Percentiles rank a stretch among this genome's conserved stretches.
These are phyloP conservation scores for Colletotrichum phormii DNA, from an alignment of 2,329 filamentous ascomycete species.

Conservation along the genomic window DNA sequence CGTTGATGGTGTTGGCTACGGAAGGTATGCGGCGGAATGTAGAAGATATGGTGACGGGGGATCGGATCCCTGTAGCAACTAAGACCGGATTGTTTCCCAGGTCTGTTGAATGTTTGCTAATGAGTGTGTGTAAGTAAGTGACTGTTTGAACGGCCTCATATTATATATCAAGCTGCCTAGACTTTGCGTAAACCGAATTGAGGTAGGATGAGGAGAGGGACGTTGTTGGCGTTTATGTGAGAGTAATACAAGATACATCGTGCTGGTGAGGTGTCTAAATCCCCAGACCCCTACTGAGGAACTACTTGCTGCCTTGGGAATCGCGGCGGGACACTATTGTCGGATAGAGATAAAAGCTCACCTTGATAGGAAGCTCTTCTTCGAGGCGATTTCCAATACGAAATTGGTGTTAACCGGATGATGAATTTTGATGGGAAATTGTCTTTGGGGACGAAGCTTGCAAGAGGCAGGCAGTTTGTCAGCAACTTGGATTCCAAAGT, in stretches of 20 bases:
- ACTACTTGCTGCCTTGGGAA: not conserved
- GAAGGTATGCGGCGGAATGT: constrained; percentile 6
- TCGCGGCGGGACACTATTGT: not conserved
- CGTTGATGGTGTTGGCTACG: not conserved
- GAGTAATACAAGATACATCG: not conserved
- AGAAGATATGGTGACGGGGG: not conserved
- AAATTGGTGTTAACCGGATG: not conserved
- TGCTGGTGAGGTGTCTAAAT: not conserved
- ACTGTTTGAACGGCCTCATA: not conserved
- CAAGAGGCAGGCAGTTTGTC: not conserved
- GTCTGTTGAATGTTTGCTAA: not conserved
- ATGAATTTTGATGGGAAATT: not conserved
- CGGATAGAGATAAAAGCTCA: not conserved
- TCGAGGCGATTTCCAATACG: not conserved
- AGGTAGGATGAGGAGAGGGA: not conserved
- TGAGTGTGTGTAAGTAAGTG: not conserved
- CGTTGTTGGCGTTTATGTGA: not conserved
- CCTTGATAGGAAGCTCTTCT: not conserved
- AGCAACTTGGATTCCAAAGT: constrained; percentile 2
- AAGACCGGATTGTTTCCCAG: not conserved
- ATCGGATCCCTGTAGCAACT: not conserved
- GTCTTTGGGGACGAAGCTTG: not conserved
- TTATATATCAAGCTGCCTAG: not conserved
- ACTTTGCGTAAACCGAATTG: not conserved
- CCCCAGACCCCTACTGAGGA: not conserved